Percentiles rank a stretch among this genome's conserved stretches.
phyloP scores from a whole-genome alignment of 352 stramenopile genomes.

The Lagenidium sp. region DNA sequence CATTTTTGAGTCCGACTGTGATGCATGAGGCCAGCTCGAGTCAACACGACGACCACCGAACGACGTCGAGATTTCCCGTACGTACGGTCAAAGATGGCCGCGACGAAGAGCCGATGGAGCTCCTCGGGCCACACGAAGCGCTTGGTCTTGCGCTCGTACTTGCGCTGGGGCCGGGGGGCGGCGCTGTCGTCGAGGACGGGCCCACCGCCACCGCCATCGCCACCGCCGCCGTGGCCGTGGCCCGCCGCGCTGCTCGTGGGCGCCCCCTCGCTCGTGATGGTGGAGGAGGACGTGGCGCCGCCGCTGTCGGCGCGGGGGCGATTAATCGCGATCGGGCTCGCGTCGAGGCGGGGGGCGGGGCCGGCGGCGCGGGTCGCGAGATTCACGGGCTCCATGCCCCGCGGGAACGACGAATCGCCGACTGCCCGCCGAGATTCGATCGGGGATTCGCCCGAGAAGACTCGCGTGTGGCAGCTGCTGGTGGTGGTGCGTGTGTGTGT shows the following conservation, averaged over 20 bases:
- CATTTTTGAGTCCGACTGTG: conserved; percentile 82
- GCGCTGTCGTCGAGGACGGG: neutral
- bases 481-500: no score
- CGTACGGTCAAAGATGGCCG: conserved; percentile 80
- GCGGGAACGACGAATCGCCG: no score
- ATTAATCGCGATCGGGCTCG: no score
- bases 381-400: no score
- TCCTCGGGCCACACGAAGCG: conserved; percentile 85
- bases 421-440: no score
- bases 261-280: neutral
- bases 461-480: no score
- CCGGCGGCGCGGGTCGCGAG: no score
- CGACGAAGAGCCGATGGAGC: conserved; percentile 81
- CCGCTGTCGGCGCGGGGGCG: no score
- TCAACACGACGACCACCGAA: neutral
- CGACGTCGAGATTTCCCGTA: conserved; percentile 3
- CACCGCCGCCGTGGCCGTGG: neutral
- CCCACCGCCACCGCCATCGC: neutral
- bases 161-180: conserved; percentile 34
- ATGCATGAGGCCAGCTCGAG: no score
- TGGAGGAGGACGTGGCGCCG: conserved; percentile 1
- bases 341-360: no score
- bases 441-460: no score
- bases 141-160: conserved; percentile 85
- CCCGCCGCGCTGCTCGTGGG: no score